Conservation (phyloP, 345 rosid species). For the Carallia brachiata region DNA sequence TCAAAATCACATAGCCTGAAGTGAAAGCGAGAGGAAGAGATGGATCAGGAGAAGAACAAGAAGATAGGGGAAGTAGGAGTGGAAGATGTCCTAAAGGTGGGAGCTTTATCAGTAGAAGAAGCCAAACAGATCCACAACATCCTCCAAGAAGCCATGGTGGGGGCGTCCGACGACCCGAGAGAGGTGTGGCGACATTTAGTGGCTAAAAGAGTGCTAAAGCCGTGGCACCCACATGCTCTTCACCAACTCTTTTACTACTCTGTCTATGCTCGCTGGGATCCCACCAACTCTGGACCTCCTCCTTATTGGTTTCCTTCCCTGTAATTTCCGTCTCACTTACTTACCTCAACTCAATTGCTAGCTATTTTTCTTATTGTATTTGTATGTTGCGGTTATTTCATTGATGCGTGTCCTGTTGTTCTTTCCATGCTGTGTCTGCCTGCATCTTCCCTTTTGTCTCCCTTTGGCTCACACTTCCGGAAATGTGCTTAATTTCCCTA, state of each 20-base stretch:
- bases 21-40: slow-evolving; percentile 14
- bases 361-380: neutral
- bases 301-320: slow-evolving; percentile 83
- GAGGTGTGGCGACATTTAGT: slow-evolving; percentile 63
- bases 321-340: slow-evolving; percentile 36
- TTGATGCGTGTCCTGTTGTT: too few relatives aligned
- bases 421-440: too few relatives aligned
- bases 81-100: slow-evolving; percentile 50
- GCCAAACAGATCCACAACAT: slow-evolving; percentile 39
- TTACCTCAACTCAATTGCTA: neutral
- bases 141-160: slow-evolving; percentile 31
- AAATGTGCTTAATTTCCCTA: too few relatives aligned
- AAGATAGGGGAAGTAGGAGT: slow-evolving; percentile 40
- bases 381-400: neutral
- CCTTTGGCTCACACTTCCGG: too few relatives aligned
- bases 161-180: slow-evolving; percentile 39
- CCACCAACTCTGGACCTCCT: slow-evolving; percentile 62
- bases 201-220: slow-evolving; percentile 46
- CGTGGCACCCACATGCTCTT: slow-evolving; percentile 66
- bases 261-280: slow-evolving; percentile 67
- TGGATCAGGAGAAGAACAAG: slow-evolving; percentile 22
- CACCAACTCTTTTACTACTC: slow-evolving; percentile 75
- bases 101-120: slow-evolving; percentile 38
- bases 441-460: too few relatives aligned
- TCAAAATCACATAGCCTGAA: too few relatives aligned